Percentiles rank a stretch among this genome's conserved stretches.
Conservation (phyloP, 1,284 basidiomycete species). For the Pseudozyma tsukubaensis region DNA sequence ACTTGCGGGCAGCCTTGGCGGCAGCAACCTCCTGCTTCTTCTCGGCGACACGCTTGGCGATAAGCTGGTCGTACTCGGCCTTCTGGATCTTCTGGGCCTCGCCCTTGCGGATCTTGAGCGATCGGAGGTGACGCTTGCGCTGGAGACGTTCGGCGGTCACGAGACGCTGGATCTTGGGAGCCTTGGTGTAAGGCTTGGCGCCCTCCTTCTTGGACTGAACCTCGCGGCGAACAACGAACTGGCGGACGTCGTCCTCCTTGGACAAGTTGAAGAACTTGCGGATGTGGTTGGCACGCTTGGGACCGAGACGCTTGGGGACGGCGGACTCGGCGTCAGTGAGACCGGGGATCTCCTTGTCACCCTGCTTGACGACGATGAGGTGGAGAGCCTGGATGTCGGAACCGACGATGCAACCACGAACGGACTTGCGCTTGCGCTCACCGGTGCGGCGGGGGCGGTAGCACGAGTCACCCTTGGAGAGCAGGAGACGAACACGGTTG, state of each 20-base stretch:
- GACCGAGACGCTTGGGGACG: constrained; percentile 93
- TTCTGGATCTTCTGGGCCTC: constrained; percentile 95
- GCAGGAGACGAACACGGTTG: constrained; percentile 91
- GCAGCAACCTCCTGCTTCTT: constrained; percentile 76
- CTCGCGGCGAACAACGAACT: constrained; percentile 86
- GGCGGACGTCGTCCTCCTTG: constrained; percentile 98
- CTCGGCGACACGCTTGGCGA: constrained; percentile 91
- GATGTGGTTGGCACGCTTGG: constrained; percentile 80
- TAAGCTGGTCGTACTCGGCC: constrained; percentile 79
- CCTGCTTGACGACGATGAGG: constrained; percentile 96
- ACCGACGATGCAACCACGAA: constrained; percentile 94
- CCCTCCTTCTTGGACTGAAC: constrained; percentile 91
- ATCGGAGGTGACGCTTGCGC: constrained; percentile 90
- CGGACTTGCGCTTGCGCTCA: constrained; percentile 98
- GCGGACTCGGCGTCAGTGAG: constrained; percentile 83
- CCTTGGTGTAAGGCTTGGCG: constrained; percentile 97
- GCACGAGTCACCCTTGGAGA: constrained; percentile 95
- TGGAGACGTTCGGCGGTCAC: constrained; percentile 95
- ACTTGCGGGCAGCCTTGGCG: constrained; percentile 53
- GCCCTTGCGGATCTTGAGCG: constrained; percentile 88
- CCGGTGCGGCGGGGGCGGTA: constrained; percentile 92
- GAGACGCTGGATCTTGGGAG: constrained; percentile 77
- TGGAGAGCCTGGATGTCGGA: constrained; percentile 95
- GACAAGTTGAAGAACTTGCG: constrained; percentile 96
- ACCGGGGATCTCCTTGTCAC: constrained; percentile 89